These are phyloP conservation scores for Neofusicoccum laricinum DNA, from an alignment of 2,329 filamentous ascomycete genomes.

Conservation along the genomic window DNA sequence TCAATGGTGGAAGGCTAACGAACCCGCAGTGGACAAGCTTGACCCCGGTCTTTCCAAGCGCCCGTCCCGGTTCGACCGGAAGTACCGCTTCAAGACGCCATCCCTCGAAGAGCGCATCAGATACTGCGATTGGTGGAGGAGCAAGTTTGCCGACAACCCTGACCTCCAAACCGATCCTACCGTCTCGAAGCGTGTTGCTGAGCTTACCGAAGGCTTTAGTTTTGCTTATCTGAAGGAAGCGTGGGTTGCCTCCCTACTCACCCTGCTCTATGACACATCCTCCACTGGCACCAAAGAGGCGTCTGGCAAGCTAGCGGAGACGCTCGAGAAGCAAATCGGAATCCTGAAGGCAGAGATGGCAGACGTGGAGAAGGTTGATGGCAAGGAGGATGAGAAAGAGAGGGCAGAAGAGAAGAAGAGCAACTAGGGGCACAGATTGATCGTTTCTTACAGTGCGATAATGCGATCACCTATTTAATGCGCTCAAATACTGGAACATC, in stretches of 20 bases:
- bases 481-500: too few species aligned
- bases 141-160: constrained; percentile 35
- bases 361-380: too few species aligned
- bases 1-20: constrained; percentile 17
- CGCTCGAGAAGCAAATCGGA: not conserved
- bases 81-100: constrained; percentile 46
- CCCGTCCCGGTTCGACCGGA: constrained; percentile 46
- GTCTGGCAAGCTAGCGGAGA: constrained; percentile 13
- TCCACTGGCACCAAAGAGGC: constrained; percentile 27
- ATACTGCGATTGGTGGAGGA: constrained; percentile 46
- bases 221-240: constrained; percentile 48
- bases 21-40: constrained; percentile 35
- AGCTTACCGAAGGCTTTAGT: constrained; percentile 44
- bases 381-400: too few species aligned
- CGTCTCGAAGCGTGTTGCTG: constrained; percentile 32
- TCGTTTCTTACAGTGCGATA: too few species aligned
- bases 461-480: too few species aligned
- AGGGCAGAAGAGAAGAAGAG: too few species aligned
- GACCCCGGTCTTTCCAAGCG: constrained; percentile 60
- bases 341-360: not conserved
- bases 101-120: constrained; percentile 35
- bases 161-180: not conserved
- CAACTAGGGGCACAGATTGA: too few species aligned
- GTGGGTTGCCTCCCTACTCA: constrained; percentile 40
- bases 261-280: constrained; percentile 30